Evolutionary conservation across 345 rosid species (phyloP), one percentile per base, ranked within the genome.

Genomic region (Camelina sativa): DNA sequence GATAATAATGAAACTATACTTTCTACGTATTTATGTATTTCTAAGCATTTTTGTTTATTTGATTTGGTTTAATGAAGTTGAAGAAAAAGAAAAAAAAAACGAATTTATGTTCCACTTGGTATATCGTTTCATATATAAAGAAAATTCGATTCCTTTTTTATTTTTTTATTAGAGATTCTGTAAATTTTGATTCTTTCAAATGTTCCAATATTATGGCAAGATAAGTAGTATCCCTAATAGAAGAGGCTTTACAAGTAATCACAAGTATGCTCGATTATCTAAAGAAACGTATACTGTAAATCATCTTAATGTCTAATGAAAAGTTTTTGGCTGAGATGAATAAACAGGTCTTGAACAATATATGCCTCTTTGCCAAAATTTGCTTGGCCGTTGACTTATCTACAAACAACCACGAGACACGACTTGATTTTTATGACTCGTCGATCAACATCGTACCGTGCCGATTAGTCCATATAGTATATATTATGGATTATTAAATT

Each of bases 351-450:
- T 41, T 41, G 48, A 51, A 51, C 20, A n/a, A n/a, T 35, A 52
- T 22, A 38, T 40, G 30, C 46, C 30, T 28, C 22, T 43, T 69
- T 56, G 54, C 15, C 41, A 8, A 34, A 6, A 9, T 48, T 35
- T 48, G 59, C 51, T 60, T 58, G 65, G 30, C n/a, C n/a, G n/a
- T 51, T 47, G 75, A 71, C 17, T 52, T 52, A 32, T 17, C 59
- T 17, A 30, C 53, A 43, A 41, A 73, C 11, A 37, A 63, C 4
- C 56, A 63, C 17, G 47, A 73, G 62, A 10, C 47, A 73, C 55
- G 63, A 41, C 55, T 28, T 72, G 11, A 41, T 28, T 20, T 28
- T 20, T 25, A 17, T 25, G 25, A 16, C 51, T 72, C 30, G 40
- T 16, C 28, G 4, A 22, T 16, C 65, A 46, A 48, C 59, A 60